phyloP scores from a whole-genome alignment of 352 stramenopile genomes.

The Bremia lactucae region DNA sequence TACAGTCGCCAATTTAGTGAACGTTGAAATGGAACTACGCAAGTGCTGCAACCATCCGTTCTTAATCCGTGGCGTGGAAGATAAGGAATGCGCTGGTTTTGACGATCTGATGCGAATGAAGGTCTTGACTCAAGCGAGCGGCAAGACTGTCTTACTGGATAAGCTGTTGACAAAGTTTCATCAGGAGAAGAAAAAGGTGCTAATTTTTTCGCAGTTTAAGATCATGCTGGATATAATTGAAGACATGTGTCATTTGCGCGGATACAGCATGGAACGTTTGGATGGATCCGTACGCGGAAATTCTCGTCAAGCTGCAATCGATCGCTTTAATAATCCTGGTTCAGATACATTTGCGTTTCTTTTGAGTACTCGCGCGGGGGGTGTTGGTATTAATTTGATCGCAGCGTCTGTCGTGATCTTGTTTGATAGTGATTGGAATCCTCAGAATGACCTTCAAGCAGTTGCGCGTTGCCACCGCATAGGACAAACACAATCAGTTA shows the following conservation, averaged over 20 bases:
- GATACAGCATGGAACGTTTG: conserved; percentile 90
- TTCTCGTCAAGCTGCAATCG: conserved; percentile 96
- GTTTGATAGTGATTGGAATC: conserved; percentile 97
- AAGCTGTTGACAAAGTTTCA: conserved; percentile 97
- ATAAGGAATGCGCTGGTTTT: conserved; percentile 88
- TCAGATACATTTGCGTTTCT: conserved; percentile 96
- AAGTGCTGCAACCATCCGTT: conserved; percentile 99
- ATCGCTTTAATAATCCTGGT: conserved; percentile 93
- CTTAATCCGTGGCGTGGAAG: conserved; percentile 95
- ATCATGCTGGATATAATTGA: conserved; percentile 97
- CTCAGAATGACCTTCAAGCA: conserved; percentile 97
- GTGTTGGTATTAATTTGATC: conserved; percentile 96
- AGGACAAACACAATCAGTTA: conserved; percentile 98
- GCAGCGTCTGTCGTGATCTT: conserved; percentile 79
- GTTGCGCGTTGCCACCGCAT: conserved; percentile 98
- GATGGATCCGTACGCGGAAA: conserved; percentile 95
- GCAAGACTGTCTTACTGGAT: conserved; percentile 98
- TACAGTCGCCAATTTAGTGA: conserved; percentile 94
- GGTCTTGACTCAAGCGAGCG: conserved; percentile 78
- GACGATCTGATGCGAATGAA: conserved; percentile 63
- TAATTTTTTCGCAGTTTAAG: conserved; percentile 99
- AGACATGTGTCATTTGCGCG: conserved; percentile 70
- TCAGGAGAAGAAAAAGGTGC: conserved; percentile 94
- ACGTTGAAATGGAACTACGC: conserved; percentile 99
- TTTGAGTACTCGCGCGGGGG: conserved; percentile 91